Evolutionary conservation across 1,284 basidiomycete genomes (phyloP).

Genomic region (Clitocybe nebularis): DNA sequence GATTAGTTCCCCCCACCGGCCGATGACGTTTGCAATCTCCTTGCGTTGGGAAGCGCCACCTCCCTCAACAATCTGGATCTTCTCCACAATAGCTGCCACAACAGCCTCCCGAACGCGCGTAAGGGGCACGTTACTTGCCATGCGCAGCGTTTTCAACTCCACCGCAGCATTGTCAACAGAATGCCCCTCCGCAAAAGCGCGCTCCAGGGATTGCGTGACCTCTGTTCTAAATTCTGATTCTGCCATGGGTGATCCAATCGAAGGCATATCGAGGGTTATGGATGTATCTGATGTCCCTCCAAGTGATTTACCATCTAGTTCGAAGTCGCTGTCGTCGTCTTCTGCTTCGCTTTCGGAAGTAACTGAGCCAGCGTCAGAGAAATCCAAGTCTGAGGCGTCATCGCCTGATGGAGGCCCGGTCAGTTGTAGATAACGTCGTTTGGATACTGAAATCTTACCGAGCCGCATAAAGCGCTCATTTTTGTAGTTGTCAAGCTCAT

Average conservation of each 20-base stretch:
- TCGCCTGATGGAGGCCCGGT: constrained; percentile 44
- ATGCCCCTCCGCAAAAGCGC: constrained; percentile 88
- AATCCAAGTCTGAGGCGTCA: constrained; percentile 51
- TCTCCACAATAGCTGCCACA: constrained; percentile 67
- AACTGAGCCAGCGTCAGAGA: constrained; percentile 55
- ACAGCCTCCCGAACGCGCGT: constrained; percentile 77
- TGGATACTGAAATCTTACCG: constrained; percentile 36
- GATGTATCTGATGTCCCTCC: constrained; percentile 38
- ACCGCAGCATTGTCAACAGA: constrained; percentile 89
- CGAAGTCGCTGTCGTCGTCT: constrained; percentile 30
- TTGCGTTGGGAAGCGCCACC: constrained; percentile 51
- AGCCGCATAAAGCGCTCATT: constrained; percentile 71
- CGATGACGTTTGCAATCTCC: constrained; percentile 56
- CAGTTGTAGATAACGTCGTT: constrained; percentile 2
- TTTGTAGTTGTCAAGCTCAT: constrained; percentile 52
- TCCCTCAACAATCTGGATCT: constrained; percentile 54
- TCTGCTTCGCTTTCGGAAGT: constrained; percentile 29
- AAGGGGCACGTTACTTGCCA: constrained; percentile 88
- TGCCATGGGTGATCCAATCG: constrained; percentile 36
- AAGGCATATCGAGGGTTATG: constrained; percentile 30
- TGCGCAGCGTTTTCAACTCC: constrained; percentile 90
- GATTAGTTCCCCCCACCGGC: constrained; percentile 70
- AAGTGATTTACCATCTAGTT: constrained; percentile 29
- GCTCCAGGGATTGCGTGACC: constrained; percentile 77
- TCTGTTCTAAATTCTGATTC: constrained; percentile 76